Conservation (phyloP, 352 stramenopile species). For the Phytophthora capsici region DNA sequence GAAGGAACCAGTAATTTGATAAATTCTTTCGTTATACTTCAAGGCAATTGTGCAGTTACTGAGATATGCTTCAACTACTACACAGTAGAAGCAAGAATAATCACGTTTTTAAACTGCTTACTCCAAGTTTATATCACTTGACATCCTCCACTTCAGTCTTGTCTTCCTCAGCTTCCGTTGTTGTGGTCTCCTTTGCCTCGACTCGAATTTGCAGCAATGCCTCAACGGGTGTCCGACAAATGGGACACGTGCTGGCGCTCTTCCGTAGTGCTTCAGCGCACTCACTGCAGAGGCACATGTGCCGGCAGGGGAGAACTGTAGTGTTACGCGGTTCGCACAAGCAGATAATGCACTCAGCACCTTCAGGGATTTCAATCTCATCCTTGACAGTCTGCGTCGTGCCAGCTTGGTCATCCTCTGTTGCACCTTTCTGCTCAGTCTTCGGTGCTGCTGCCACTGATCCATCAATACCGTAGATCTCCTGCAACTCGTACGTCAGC, state of each 20-base stretch:
- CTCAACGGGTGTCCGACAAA: slow-evolving; percentile 81
- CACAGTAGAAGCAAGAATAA: too few species aligned
- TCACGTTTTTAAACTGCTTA: too few species aligned
- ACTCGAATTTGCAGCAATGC: slow-evolving; percentile 83
- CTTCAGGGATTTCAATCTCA: slow-evolving; percentile 76
- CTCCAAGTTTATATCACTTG: slow-evolving; percentile 5
- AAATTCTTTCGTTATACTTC: slow-evolving; percentile 41
- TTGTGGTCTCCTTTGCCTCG: slow-evolving; percentile 47
- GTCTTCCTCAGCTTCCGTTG: slow-evolving; percentile 26
- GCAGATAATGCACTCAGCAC: slow-evolving; percentile 89
- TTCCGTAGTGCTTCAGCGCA: slow-evolving; percentile 80
- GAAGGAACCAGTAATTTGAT: slow-evolving; percentile 46
- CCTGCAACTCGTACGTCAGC: slow-evolving; percentile 86
- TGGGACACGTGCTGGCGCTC: slow-evolving; percentile 77
- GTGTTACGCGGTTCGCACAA: slow-evolving; percentile 84
- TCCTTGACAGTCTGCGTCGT: slow-evolving; percentile 35
- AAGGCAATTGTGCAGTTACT: too few species aligned
- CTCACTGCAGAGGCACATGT: slow-evolving; percentile 88
- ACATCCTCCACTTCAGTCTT: slow-evolving; percentile 25
- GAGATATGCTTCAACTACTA: too few species aligned
- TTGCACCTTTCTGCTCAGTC: slow-evolving; percentile 31
- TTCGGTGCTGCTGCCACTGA: slow-evolving; percentile 58
- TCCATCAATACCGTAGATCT: slow-evolving; percentile 89
- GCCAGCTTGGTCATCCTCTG: slow-evolving; percentile 37
- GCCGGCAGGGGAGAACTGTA: slow-evolving; percentile 82